Conservation (phyloP, 768 basidiomycete genomes). For the Suillus bovinus region DNA sequence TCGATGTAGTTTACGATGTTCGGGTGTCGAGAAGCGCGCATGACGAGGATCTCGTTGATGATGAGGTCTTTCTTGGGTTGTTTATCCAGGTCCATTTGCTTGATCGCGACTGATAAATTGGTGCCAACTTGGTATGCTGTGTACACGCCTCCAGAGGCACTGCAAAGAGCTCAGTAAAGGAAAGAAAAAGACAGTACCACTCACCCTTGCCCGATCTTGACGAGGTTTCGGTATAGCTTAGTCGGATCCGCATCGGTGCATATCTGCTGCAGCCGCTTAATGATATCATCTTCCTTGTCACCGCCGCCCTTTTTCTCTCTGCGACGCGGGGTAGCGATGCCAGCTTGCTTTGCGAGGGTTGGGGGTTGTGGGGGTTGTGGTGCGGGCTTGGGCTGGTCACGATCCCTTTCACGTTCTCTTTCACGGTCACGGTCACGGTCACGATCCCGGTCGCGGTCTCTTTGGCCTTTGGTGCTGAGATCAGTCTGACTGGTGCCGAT, state of each 20-base stretch:
- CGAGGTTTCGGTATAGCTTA: constrained; percentile 84
- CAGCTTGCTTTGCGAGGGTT: constrained; percentile 64
- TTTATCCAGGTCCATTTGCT: constrained; percentile 99
- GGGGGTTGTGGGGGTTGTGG: constrained; percentile 32
- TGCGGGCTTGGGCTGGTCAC: constrained; percentile 57
- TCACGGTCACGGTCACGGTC: constrained; percentile 38
- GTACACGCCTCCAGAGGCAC: constrained; percentile 97
- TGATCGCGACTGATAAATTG: constrained; percentile 94
- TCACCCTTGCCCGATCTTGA: constrained; percentile 98
- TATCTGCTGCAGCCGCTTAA: constrained; percentile 87
- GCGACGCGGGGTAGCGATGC: constrained; percentile 80
- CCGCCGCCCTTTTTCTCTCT: constrained; percentile 68
- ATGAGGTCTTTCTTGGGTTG: constrained; percentile 99
- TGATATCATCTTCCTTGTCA: constrained; percentile 82
- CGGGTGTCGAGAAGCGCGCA: constrained; percentile 95
- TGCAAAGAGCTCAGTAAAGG: constrained; percentile 31
- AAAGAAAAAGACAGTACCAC: constrained; percentile 28
- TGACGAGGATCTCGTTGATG: constrained; percentile 99
- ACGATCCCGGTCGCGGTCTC: constrained; percentile 16
- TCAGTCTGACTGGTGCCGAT: constrained; percentile 46
- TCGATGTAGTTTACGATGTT: constrained; percentile 99
- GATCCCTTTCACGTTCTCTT: constrained; percentile 26
- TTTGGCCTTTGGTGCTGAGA: constrained; percentile 46
- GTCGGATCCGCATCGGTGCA: constrained; percentile 99
- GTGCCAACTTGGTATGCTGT: constrained; percentile 98